phyloP scores from a whole-genome alignment of 345 rosid species.

The Eucalyptus tenuipes region DNA sequence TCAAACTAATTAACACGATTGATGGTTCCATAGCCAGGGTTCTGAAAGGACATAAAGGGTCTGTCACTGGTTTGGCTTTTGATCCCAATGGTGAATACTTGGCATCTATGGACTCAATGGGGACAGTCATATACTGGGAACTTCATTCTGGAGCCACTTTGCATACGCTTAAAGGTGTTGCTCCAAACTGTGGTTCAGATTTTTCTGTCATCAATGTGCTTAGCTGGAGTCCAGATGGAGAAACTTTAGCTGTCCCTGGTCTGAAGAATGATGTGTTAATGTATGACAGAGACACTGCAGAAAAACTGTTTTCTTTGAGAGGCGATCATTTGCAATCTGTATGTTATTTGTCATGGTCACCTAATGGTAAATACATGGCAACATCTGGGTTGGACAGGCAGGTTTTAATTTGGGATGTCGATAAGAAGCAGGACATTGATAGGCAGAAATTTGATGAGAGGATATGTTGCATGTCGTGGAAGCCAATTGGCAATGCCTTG shows the following conservation, averaged over 20 bases:
- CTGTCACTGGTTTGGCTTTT: constrained; percentile 77
- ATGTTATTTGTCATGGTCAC: constrained; percentile 81
- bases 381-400: constrained; percentile 84
- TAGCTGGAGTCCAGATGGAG: constrained; percentile 97
- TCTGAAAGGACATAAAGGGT: constrained; percentile 78
- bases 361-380: constrained; percentile 90
- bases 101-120: constrained; percentile 76
- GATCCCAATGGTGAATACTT: constrained; percentile 71
- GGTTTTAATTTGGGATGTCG: constrained; percentile 86
- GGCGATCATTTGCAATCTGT: constrained; percentile 68
- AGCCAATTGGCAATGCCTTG: constrained; percentile 75
- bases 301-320: constrained; percentile 67
- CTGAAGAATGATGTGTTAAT: constrained; percentile 74
- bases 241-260: constrained; percentile 80
- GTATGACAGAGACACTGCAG: constrained; percentile 92
- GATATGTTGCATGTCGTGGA: constrained; percentile 84
- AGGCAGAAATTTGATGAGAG: constrained; percentile 74
- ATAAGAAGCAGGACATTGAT: constrained; percentile 73
- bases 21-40: constrained; percentile 94
- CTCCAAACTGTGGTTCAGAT: constrained; percentile 53
- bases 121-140: constrained; percentile 83
- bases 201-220: constrained; percentile 47
- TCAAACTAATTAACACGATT: constrained; percentile 79
- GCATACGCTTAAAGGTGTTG: constrained; percentile 52
- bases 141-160: constrained; percentile 55